A percentile compares a stretch with the other conserved stretches of the same genome.
These are phyloP conservation scores for Cymbopogon flexuosus DNA, from an alignment of 202 grass and related monocot species.

Conservation along the genomic window DNA sequence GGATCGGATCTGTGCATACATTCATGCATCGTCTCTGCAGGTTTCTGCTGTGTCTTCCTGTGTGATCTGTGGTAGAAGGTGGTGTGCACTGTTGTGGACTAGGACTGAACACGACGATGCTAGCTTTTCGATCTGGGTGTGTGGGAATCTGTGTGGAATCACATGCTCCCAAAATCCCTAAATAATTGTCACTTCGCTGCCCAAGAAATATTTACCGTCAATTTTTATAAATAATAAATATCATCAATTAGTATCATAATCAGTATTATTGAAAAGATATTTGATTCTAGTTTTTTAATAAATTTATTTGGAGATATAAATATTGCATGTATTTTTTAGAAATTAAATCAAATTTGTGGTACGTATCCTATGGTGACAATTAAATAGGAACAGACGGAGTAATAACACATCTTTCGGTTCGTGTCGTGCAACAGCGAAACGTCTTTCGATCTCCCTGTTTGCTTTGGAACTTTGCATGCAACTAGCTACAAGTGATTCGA, in stretches of 20 bases:
- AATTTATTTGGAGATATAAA: no score
- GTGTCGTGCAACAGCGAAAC: slow-evolving; percentile 41
- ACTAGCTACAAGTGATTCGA: slow-evolving; percentile 34
- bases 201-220: no score
- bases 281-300: no score
- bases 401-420: slow-evolving; percentile 27
- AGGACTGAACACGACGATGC: slow-evolving; percentile 29
- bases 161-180: no score
- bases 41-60: background rate
- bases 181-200: no score
- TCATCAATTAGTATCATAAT: no score
- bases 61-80: slow-evolving; percentile 22
- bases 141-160: slow-evolving; percentile 2
- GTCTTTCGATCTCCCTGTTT: slow-evolving; percentile 52
- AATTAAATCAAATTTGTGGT: no score
- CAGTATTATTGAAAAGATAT: no score
- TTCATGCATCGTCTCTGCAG: background rate
- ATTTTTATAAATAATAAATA: no score
- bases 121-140: slow-evolving; percentile 10
- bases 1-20: background rate
- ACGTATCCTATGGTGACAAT: no score
- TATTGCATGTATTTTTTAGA: no score
- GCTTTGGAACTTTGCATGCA: slow-evolving; percentile 47
- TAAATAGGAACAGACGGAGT: no score
- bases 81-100: slow-evolving; percentile 25